Conservation (phyloP, 2,329 filamentous ascomycete genomes). For the Diaporthe ilicicola region DNA sequence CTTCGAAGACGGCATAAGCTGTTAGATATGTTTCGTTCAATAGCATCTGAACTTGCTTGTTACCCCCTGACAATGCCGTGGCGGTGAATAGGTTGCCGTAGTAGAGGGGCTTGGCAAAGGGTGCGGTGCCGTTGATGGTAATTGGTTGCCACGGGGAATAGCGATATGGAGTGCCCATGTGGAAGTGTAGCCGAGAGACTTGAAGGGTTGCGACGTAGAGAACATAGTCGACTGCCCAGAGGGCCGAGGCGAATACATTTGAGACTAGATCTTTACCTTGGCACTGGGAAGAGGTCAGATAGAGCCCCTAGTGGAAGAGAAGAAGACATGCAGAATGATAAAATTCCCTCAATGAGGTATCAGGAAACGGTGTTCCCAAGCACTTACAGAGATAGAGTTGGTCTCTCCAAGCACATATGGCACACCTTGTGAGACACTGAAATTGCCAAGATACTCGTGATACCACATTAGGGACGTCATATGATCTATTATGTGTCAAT, state of each 20-base stretch:
- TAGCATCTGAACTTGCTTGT: constrained; percentile 18
- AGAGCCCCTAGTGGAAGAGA: background rate
- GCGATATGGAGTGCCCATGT: constrained; percentile 35
- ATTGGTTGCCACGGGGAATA: constrained; percentile 39
- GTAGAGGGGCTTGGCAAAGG: constrained; percentile 35
- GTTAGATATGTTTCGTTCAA: constrained; percentile 22
- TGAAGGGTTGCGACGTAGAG: constrained; percentile 21
- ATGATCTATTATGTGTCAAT: no score
- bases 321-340: background rate
- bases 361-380: background rate
- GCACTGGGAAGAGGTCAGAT: background rate
- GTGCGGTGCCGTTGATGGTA: constrained; percentile 24
- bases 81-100: constrained; percentile 37
- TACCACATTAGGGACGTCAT: constrained; percentile 34
- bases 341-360: no score
- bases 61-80: constrained; percentile 31
- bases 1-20: constrained; percentile 18
- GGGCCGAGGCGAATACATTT: constrained; percentile 12
- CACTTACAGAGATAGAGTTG: constrained; percentile 23
- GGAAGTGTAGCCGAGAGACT: constrained; percentile 18
- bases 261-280: constrained; percentile 1
- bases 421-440: constrained; percentile 25
- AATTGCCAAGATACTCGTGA: constrained; percentile 34
- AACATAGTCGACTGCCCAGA: constrained; percentile 27
- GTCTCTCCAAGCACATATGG: constrained; percentile 30